Base-by-base conservation (phyloP, 2,329 filamentous ascomycete genomes). In the Daldinia sp. region DNA sequence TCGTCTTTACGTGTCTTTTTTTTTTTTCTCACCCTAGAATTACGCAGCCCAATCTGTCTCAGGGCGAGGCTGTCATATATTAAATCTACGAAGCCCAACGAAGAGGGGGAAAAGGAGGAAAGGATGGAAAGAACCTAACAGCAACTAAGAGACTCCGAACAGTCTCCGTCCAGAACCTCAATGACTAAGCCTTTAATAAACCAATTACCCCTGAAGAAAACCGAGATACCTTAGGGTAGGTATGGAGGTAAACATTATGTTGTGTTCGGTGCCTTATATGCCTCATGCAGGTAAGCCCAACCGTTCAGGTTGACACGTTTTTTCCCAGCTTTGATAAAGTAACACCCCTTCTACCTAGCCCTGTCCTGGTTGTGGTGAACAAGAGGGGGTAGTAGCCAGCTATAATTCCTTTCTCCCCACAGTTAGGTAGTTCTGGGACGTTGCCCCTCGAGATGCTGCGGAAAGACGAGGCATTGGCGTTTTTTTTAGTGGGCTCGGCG, bases 221-320 rank as follows among this genome's bases (percentile, higher is more conserved):
- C 20, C 20, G 2, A 23, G 20, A 23, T 23, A 23, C 20, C 20
- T 23, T 23, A 2, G 20, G 20, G 20, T 23, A 23, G 20, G 20
- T 23, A 23, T 23, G 20, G 20, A 51, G 13, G 28, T 30, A 23
- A 13, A 23, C 2, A 26, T 46, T 10, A n/a, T 18, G 15, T 18
- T 26, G 23, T 28, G 23, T 48, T 12, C 26, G 44, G 33, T 54
- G 46, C 46, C 46, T 54, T 35, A 54, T 30, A 37, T 60, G 39
- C 61, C 61, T 63, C 48, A 70, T 70, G 68, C 68, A 70, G 26
- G 65, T 54, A 67, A 42, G 68, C 65, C 68, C 68, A 68, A 70
- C 65, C 51, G 23, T 13, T 68, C 50, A 70, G 64, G 53, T 63
- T 28, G 68, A 68, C 68, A 68, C 48, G 55, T 63, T 65, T 70